These are phyloP conservation scores for Puccinia triticina DNA, from an alignment of 1,284 basidiomycete species.

Conservation along the genomic window DNA sequence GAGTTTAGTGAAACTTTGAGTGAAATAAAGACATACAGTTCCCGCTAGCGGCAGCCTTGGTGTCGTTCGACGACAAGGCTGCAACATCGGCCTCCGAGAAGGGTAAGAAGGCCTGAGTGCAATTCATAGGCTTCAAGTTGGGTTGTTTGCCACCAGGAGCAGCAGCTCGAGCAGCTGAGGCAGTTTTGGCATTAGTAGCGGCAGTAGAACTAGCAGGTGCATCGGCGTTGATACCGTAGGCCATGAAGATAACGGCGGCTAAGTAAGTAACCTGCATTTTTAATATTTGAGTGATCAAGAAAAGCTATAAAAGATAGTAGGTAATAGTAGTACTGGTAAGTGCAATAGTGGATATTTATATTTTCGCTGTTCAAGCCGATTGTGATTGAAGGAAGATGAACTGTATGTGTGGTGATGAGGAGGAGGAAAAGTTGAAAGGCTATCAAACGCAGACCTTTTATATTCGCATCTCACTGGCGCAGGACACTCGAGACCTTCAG, in stretches of 20 bases:
- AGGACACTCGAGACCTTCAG: neutral
- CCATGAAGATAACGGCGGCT: conserved; percentile 2
- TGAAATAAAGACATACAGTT: conserved; percentile 13
- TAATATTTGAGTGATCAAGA: neutral
- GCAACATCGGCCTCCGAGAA: conserved; percentile 43
- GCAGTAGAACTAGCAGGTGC: neutral
- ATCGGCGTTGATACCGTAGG: conserved; percentile 1
- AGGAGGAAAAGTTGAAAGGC: neutral
- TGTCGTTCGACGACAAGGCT: conserved; percentile 30
- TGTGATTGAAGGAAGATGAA: neutral
- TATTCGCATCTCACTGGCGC: neutral
- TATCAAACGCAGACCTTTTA: neutral
- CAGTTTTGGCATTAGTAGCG: neutral
- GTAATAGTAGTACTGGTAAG: neutral
- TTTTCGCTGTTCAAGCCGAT: neutral
- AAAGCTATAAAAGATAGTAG: neutral
- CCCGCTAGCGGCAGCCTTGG: conserved; percentile 9
- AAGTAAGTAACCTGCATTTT: conserved; percentile 24
- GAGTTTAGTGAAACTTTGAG: neutral
- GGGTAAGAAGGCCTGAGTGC: conserved; percentile 40
- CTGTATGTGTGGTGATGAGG: neutral
- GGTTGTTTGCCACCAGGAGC: conserved; percentile 5
- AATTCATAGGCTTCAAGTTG: conserved; percentile 16
- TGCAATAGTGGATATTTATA: neutral
- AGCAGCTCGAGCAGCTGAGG: conserved; percentile 8